A percentile compares a stretch with the other conserved stretches of the same genome.
These are phyloP conservation scores for Sporothrix euskadiensis DNA, from an alignment of 2,329 filamentous ascomycete genomes.

Conservation along the genomic window DNA sequence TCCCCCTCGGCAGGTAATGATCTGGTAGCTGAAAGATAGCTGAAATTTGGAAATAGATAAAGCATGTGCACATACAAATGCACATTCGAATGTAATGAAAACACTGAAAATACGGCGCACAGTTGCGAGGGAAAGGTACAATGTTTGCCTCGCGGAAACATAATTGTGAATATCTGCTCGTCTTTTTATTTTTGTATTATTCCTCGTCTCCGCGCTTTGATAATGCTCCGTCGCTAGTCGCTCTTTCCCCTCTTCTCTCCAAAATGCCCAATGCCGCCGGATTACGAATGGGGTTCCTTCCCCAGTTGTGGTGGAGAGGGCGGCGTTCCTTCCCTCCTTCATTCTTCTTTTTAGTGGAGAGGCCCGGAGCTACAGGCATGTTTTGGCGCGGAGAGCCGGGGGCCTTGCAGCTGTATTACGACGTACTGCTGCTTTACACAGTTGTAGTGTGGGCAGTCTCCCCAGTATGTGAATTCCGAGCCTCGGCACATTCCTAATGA, in stretches of 20 bases:
- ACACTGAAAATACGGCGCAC: background rate
- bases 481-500: constrained; percentile 27
- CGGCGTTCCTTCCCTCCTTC: background rate
- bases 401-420: background rate
- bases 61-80: background rate
- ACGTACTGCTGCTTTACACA: background rate
- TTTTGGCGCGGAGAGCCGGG: constrained; percentile 19
- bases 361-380: constrained; percentile 3
- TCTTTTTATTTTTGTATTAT: background rate
- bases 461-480: constrained; percentile 14
- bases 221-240: background rate
- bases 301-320: constrained; percentile 1
- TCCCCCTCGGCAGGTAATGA: background rate
- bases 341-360: background rate
- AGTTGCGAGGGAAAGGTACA: background rate
- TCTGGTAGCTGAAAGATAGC: background rate
- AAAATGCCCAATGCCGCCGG: background rate
- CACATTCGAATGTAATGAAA: background rate
- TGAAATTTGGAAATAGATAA: background rate
- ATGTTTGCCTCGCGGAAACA: background rate
- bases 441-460: background rate
- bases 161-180: background rate
- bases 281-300: constrained; percentile 15
- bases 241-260: constrained; percentile 5
- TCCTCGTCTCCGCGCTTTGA: background rate